Conservation (phyloP, 495 filamentous ascomycete species). For the Staphylotrichum longicolle region DNA sequence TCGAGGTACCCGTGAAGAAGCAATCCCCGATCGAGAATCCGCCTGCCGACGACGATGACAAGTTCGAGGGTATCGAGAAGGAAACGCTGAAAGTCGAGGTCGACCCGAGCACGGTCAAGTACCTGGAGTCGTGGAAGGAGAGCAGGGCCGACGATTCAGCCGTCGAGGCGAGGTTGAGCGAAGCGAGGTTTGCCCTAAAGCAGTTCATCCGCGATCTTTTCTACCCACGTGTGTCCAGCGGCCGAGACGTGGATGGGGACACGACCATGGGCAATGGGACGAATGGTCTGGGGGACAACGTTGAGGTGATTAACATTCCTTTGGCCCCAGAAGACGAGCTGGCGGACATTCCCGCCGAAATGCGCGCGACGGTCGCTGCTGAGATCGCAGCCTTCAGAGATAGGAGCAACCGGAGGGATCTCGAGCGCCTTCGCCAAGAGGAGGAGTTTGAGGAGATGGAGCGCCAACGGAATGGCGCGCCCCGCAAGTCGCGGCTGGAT, state of each 20-base stretch:
- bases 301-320: constrained; percentile 88
- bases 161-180: constrained; percentile 64
- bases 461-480: constrained; percentile 64
- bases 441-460: constrained; percentile 92
- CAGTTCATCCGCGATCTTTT: constrained; percentile 66
- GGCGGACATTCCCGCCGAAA: constrained; percentile 90
- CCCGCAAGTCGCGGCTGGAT: constrained; percentile 63
- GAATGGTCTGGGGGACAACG: constrained; percentile 55
- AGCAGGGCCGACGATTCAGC: constrained; percentile 62
- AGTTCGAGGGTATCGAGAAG: constrained; percentile 64
- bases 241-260: constrained; percentile 63
- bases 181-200: constrained; percentile 61
- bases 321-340: constrained; percentile 90
- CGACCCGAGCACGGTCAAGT: constrained; percentile 76
- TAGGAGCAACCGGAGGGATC: constrained; percentile 78
- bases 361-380: constrained; percentile 92
- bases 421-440: constrained; percentile 81
- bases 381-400: constrained; percentile 95
- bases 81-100: constrained; percentile 69
- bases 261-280: constrained; percentile 63
- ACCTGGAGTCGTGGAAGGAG: constrained; percentile 75
- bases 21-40: constrained; percentile 51
- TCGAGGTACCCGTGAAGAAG: constrained; percentile 81
- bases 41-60: constrained; percentile 46
- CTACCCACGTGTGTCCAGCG: constrained; percentile 59